Evolutionary conservation across 345 rosid species (phyloP).

Genomic region (Hibiscus syriacus): DNA sequence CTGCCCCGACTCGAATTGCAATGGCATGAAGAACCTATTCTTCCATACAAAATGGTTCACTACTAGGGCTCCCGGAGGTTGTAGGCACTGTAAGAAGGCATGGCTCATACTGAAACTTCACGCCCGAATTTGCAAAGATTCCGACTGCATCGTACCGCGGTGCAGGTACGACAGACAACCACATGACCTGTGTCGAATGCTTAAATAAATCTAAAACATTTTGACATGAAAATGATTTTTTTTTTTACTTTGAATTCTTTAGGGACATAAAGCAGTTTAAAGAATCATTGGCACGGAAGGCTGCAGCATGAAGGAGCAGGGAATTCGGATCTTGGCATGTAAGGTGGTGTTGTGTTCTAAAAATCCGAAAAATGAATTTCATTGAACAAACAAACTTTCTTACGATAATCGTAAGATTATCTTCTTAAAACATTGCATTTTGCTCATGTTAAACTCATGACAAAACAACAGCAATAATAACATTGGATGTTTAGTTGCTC

Average conservation of each 20-base stretch:
- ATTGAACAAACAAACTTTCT: too few relatives aligned
- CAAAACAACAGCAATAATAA: too few relatives aligned
- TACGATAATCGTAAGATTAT: too few relatives aligned
- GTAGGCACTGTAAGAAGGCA: slow-evolving; percentile 21
- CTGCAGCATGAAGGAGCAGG: slow-evolving; percentile 7
- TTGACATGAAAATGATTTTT: not conserved
- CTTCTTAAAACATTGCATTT: too few relatives aligned
- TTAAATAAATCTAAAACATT: not conserved
- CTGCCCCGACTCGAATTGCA: slow-evolving; percentile 38
- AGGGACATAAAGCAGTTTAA: slow-evolving; percentile 20
- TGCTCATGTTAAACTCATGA: too few relatives aligned
- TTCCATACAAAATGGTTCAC: slow-evolving; percentile 27
- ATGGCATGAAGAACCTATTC: slow-evolving; percentile 24
- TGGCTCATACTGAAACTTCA: slow-evolving; percentile 26
- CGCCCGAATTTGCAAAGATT: slow-evolving; percentile 25
- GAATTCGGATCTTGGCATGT: too few relatives aligned
- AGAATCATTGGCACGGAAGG: not conserved
- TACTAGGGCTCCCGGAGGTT: slow-evolving; percentile 16
- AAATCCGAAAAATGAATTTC: too few relatives aligned
- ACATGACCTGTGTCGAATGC: not conserved
- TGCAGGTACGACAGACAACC: slow-evolving; percentile 33
- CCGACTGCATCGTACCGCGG: slow-evolving; percentile 26
- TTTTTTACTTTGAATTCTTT: not conserved
- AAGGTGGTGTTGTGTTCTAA: too few relatives aligned
- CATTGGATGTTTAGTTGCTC: too few relatives aligned